Evolutionary conservation across 2,329 filamentous ascomycete species (phyloP).

Genomic region (Trichoderma lentiforme): DNA sequence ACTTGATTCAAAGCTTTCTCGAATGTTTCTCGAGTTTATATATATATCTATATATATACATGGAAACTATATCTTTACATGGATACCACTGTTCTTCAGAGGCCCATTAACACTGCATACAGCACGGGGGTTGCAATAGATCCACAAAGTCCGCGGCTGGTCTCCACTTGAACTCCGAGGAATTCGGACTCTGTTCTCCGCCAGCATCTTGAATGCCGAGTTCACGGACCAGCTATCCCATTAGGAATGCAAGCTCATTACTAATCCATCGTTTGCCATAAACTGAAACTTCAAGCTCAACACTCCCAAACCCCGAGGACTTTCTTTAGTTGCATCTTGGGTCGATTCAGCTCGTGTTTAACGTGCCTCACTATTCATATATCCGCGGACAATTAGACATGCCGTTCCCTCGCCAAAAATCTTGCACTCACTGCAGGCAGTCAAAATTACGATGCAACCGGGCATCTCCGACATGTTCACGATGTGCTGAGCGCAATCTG

Average conservation of each 20-base stretch:
- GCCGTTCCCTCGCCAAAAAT: slow-evolving; percentile 8
- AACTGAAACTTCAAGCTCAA: not conserved
- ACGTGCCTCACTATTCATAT: not conserved
- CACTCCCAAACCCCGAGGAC: not conserved
- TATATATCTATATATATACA: not conserved
- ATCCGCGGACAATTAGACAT: not conserved
- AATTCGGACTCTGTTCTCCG: not conserved
- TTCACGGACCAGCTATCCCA: not conserved
- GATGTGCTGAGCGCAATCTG: slow-evolving; percentile 1
- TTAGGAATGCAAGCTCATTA: not conserved
- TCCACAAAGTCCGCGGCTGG: not conserved
- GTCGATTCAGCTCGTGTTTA: not conserved
- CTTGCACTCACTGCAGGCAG: slow-evolving; percentile 2
- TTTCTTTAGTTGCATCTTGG: not conserved
- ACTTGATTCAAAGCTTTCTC: not conserved
- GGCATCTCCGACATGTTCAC: not conserved
- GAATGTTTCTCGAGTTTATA: not conserved
- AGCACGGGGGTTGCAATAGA: not conserved
- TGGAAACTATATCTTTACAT: not conserved
- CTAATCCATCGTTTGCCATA: not conserved
- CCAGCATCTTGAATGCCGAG: not conserved
- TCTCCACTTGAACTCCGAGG: slow-evolving; percentile 13
- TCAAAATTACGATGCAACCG: slow-evolving; percentile 2
- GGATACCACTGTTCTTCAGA: not conserved
- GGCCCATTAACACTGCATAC: not conserved